Percentiles rank a stretch among this genome's conserved stretches.
Evolutionary conservation across 2,329 filamentous ascomycete species (phyloP).

Genomic region (Colletotrichum spaethianum): DNA sequence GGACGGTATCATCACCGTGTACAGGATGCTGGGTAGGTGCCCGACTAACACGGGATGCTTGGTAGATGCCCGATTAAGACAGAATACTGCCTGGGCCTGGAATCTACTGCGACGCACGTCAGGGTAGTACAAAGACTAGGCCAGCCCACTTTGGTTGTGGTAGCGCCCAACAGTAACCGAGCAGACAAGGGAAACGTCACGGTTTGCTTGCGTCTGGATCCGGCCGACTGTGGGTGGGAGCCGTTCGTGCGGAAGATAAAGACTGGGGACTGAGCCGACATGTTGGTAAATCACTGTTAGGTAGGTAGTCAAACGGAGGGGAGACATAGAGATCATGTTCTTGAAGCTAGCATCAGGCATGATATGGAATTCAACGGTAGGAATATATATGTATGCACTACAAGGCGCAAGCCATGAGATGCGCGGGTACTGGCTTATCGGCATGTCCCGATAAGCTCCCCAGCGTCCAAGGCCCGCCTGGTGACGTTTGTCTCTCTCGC

Average conservation of each 20-base stretch:
- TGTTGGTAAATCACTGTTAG: background rate
- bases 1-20: background rate
- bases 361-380: background rate
- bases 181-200: background rate
- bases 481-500: slow-evolving; percentile 32
- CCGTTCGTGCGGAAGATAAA: slow-evolving; percentile 6
- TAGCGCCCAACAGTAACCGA: background rate
- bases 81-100: background rate
- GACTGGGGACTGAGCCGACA: background rate
- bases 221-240: background rate
- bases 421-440: background rate
- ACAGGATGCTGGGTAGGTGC: background rate
- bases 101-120: background rate
- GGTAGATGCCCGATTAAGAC: background rate
- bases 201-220: background rate
- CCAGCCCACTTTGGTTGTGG: background rate
- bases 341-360: background rate
- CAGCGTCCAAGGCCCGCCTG: background rate
- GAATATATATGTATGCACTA: background rate
- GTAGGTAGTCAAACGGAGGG: too few relatives aligned
- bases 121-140: background rate
- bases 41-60: background rate
- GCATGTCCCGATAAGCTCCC: background rate
- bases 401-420: background rate
- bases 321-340: background rate